phyloP scores from a whole-genome alignment of 2,329 filamentous ascomycete genomes.

The Helotiales sp. region DNA sequence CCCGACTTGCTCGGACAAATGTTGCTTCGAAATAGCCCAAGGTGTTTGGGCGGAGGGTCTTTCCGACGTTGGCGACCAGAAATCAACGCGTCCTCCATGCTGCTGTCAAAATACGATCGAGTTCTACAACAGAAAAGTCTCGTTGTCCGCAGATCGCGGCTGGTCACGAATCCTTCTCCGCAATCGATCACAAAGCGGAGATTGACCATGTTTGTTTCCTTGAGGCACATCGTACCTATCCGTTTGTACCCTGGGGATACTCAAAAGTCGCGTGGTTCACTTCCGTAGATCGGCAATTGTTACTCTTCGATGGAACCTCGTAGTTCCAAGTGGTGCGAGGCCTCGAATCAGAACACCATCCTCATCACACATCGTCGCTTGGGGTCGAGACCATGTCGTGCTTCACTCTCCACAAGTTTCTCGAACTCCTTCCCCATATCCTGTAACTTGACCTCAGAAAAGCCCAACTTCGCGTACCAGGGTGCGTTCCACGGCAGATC shows the following conservation, averaged over 20 bases:
- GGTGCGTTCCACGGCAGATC: conserved; percentile 40
- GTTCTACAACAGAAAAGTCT: conserved; percentile 8
- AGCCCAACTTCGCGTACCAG: conserved; percentile 41
- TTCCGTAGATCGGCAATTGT: not conserved
- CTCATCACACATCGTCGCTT: conserved; percentile 39
- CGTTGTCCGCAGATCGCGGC: not conserved
- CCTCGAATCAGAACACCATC: conserved; percentile 30
- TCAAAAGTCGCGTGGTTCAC: conserved; percentile 10
- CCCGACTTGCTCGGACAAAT: not conserved
- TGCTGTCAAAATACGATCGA: conserved; percentile 10
- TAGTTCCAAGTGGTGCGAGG: not conserved
- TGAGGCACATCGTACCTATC: conserved; percentile 5
- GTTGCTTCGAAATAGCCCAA: not conserved
- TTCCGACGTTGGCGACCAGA: not conserved
- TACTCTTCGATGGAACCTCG: not conserved
- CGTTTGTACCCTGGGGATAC: not conserved
- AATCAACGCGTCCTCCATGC: conserved; percentile 11
- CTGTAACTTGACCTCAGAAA: conserved; percentile 34
- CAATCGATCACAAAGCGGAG: not conserved
- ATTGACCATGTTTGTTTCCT: conserved; percentile 8
- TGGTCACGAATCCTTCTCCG: not conserved
- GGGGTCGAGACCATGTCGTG: conserved; percentile 35
- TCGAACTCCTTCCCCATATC: conserved; percentile 36
- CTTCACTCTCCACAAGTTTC: conserved; percentile 36
- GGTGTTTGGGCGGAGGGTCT: not conserved